Percentiles rank a stretch among this genome's conserved stretches.
These are phyloP conservation scores for Urochloa ruziziensis DNA, from an alignment of 176 grass and related monocot genomes.

Conservation along the genomic window DNA sequence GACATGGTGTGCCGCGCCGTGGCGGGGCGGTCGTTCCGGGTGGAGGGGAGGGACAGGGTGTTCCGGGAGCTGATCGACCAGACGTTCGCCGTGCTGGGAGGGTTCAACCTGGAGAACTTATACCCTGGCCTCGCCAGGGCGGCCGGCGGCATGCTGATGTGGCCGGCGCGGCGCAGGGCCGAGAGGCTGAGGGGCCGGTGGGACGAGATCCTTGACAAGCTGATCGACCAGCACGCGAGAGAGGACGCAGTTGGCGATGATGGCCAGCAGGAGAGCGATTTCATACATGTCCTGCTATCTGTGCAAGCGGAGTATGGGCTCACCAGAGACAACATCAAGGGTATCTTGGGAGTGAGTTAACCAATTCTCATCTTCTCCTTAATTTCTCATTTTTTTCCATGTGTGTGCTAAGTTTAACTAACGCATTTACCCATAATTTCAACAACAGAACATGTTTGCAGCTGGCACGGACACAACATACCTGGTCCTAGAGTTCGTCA, in stretches of 20 bases:
- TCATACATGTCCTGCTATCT: neutral
- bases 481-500: slow-evolving; percentile 37
- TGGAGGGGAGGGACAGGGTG: slow-evolving; percentile 19
- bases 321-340: neutral
- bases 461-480: too few relatives aligned
- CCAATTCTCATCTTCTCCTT: neutral
- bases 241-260: neutral
- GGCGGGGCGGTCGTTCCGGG: slow-evolving; percentile 9
- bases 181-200: neutral
- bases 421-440: neutral
- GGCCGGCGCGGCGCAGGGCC: slow-evolving; percentile 13
- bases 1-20: slow-evolving; percentile 41
- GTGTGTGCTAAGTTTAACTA: neutral
- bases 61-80: slow-evolving; percentile 35
- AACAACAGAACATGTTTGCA: slow-evolving; percentile 26
- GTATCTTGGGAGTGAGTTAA: neutral
- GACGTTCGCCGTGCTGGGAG: slow-evolving; percentile 6
- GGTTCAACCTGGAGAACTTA: slow-evolving; percentile 41
- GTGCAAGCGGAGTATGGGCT: neutral
- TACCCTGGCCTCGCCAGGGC: slow-evolving; percentile 17
- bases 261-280: neutral
- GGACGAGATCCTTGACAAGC: slow-evolving; percentile 37
- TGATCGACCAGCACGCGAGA: slow-evolving; percentile 28
- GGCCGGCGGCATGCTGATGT: slow-evolving; percentile 6
- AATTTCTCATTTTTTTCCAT: neutral